A percentile compares a stretch with the other conserved stretches of the same genome.
phyloP scores from a whole-genome alignment of 2,329 filamentous ascomycete species.

The Aspergillus pseudoviridinutans region DNA sequence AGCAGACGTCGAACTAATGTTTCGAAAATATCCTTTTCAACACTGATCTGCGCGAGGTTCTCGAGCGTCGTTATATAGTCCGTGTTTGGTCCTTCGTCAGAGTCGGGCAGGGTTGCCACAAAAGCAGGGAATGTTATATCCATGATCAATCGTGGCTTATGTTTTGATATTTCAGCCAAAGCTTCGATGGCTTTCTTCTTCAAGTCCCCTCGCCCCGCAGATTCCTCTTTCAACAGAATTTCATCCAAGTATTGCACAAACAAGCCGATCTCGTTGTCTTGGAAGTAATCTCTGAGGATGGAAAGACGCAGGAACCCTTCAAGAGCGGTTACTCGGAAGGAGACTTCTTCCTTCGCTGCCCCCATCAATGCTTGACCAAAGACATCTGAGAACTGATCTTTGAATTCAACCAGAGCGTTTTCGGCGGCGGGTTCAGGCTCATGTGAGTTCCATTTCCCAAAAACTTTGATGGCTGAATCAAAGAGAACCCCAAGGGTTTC shows the following conservation, averaged over 20 bases:
- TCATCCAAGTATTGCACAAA: conserved; percentile 57
- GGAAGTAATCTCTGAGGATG: conserved; percentile 44
- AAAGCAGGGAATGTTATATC: conserved; percentile 64
- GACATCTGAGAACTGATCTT: conserved; percentile 50
- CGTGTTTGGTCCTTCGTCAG: conserved; percentile 43
- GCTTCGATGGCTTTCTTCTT: conserved; percentile 56
- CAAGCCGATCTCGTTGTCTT: conserved; percentile 50
- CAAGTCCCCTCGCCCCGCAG: conserved; percentile 53
- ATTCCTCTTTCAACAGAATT: conserved; percentile 57
- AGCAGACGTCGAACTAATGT: conserved; percentile 60
- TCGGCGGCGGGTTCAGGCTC: conserved; percentile 34
- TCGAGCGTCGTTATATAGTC: conserved; percentile 57
- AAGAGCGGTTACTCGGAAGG: conserved; percentile 47
- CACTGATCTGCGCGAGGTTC: conserved; percentile 60
- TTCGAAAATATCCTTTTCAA: conserved; percentile 60
- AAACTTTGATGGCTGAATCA: conserved; percentile 54
- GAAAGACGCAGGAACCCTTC: conserved; percentile 47
- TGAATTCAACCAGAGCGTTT: conserved; percentile 46
- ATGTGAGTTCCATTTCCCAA: conserved; percentile 51
- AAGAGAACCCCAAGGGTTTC: conserved; percentile 58
- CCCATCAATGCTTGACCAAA: conserved; percentile 54
- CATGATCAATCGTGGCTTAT: conserved; percentile 59
- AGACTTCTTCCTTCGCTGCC: conserved; percentile 48
- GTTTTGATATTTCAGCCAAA: conserved; percentile 58
- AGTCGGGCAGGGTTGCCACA: conserved; percentile 60